Percentiles rank a stretch among this genome's conserved stretches.
These are phyloP conservation scores for Hordeum pubiflorum DNA, from an alignment of 202 grass and related monocot species.

Conservation along the genomic window DNA sequence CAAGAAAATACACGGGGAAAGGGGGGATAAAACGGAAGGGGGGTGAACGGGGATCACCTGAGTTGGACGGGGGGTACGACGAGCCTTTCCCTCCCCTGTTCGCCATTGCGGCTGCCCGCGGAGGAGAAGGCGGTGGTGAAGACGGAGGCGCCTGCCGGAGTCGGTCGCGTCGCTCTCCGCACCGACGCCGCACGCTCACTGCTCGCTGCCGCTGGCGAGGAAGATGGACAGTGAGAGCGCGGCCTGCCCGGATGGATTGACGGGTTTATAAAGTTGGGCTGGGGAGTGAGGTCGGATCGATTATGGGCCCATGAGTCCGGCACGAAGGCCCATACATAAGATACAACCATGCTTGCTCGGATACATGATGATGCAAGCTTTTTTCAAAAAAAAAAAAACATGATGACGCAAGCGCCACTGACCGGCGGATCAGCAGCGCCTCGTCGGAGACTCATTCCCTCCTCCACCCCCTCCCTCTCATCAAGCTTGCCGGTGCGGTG, in stretches of 20 bases:
- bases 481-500: too few species aligned
- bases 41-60: not conserved
- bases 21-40: not conserved
- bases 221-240: not conserved
- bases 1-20: not conserved
- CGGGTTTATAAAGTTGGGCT: not conserved
- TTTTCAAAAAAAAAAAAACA: too few species aligned
- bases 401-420: too few species aligned
- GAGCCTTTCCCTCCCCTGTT: not conserved
- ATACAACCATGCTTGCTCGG: too few species aligned
- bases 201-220: not conserved
- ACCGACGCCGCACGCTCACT: not conserved
- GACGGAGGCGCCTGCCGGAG: not conserved
- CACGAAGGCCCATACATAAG: not conserved
- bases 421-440: too few species aligned
- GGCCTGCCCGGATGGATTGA: not conserved
- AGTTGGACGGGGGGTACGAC: not conserved
- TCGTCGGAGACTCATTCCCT: too few species aligned
- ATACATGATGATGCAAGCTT: too few species aligned
- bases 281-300: not conserved
- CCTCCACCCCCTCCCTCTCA: too few species aligned
- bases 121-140: not conserved
- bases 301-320: not conserved
- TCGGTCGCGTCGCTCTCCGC: not conserved
- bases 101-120: not conserved